A percentile compares a stretch with the other conserved stretches of the same genome.
phyloP scores from a whole-genome alignment of 140 eudicot genomes.

The Oenanthe javanica region DNA sequence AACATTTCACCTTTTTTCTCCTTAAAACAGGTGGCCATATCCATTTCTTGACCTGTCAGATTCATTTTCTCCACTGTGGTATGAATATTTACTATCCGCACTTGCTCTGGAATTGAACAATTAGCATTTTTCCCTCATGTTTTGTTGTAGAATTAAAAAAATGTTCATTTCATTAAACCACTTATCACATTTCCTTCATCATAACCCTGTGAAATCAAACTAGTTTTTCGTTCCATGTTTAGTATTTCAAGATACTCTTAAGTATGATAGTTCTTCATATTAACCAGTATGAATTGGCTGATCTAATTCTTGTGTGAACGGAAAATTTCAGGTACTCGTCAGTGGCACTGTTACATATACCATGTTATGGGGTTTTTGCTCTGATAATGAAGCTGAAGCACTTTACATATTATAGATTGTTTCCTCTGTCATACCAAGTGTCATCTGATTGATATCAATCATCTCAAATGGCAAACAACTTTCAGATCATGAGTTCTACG shows the following conservation, averaged over 20 bases:
- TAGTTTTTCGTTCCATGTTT: no score
- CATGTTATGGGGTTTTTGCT: slow-evolving; percentile 76
- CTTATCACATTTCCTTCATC: no score
- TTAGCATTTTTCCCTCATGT: background rate
- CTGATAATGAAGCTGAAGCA: slow-evolving; percentile 68
- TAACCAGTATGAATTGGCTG: background rate
- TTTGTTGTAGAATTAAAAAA: background rate
- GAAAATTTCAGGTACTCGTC: slow-evolving; percentile 60
- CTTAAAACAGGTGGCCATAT: slow-evolving; percentile 90
- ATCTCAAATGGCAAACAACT: background rate
- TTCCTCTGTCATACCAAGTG: slow-evolving; percentile 55
- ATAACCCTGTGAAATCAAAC: background rate
- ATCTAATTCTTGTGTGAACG: background rate
- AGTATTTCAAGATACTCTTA: background rate
- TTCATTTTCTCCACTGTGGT: slow-evolving; percentile 88
- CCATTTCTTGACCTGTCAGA: slow-evolving; percentile 88
- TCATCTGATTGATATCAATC: background rate
- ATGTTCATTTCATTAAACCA: background rate
- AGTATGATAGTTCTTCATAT: background rate
- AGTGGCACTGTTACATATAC: slow-evolving; percentile 74
- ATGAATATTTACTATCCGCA: slow-evolving; percentile 19
- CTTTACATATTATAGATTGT: slow-evolving; percentile 42
- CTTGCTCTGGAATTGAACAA: background rate
- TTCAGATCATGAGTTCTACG: background rate
- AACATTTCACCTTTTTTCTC: background rate